These are phyloP conservation scores for Ganoderma sinense DNA, from an alignment of 1,284 basidiomycete genomes.

Conservation along the genomic window DNA sequence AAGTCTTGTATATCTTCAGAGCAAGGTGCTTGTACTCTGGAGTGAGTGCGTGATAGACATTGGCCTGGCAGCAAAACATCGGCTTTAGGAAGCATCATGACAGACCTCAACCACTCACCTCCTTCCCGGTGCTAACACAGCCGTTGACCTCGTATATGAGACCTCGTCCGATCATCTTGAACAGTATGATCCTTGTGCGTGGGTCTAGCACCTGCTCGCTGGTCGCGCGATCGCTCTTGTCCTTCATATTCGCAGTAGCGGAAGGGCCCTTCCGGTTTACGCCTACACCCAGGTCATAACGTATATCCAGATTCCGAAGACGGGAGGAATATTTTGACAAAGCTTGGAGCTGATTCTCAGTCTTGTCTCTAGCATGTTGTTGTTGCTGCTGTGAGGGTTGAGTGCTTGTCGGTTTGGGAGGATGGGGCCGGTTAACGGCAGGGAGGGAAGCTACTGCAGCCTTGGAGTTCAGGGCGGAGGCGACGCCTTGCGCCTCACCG, in stretches of 20 bases:
- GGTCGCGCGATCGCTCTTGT: conserved; percentile 94
- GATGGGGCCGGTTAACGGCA: conserved; percentile 74
- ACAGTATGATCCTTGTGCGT: conserved; percentile 88
- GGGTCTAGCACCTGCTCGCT: conserved; percentile 95
- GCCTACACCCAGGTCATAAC: conserved; percentile 81
- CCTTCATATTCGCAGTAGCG: conserved; percentile 86
- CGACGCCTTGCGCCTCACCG: conserved; percentile 65
- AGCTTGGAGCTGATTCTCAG: conserved; percentile 71
- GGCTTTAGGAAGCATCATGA: background rate
- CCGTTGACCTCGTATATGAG: conserved; percentile 90
- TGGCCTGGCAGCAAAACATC: conserved; percentile 64
- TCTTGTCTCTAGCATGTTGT: conserved; percentile 54
- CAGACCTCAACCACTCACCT: conserved; percentile 59
- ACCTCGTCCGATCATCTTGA: conserved; percentile 92
- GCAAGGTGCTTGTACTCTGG: conserved; percentile 76
- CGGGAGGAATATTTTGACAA: conserved; percentile 76
- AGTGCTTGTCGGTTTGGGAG: conserved; percentile 22
- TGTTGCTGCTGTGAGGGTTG: conserved; percentile 7
- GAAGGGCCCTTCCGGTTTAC: conserved; percentile 91
- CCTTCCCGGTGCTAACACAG: conserved; percentile 95
- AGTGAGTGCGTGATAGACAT: conserved; percentile 89
- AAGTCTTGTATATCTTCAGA: conserved; percentile 98
- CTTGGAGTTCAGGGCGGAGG: conserved; percentile 56
- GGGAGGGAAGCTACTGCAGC: conserved; percentile 69
- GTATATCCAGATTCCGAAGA: conserved; percentile 74